Evolutionary conservation across 768 basidiomycete species (phyloP).

Genomic region (Favolaschia claudopus): DNA sequence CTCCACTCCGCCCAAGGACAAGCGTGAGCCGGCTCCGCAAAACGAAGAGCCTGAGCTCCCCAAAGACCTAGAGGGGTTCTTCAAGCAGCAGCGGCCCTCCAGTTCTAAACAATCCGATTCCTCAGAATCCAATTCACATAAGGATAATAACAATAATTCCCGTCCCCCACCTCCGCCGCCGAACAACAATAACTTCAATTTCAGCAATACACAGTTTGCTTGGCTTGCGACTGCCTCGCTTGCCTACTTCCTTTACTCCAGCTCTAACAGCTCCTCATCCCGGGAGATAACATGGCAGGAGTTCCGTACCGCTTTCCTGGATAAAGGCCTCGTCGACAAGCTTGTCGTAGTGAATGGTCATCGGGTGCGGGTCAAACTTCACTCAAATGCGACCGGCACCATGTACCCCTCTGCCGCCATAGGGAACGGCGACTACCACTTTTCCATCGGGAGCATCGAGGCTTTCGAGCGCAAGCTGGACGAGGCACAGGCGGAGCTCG

Average conservation of each 20-base stretch:
- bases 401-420: constrained; percentile 70
- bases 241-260: constrained; percentile 71
- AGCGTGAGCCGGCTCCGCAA: constrained; percentile 36
- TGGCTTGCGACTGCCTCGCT: constrained; percentile 63
- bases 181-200: constrained; percentile 60
- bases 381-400: constrained; percentile 85
- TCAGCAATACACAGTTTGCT: constrained; percentile 60
- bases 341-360: constrained; percentile 91
- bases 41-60: constrained; percentile 57
- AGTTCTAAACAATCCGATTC: constrained; percentile 45
- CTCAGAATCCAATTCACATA: constrained; percentile 30
- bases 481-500: constrained; percentile 90
- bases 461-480: constrained; percentile 95
- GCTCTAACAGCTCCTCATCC: constrained; percentile 60
- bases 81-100: constrained; percentile 62
- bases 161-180: constrained; percentile 53
- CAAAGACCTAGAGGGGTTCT: constrained; percentile 80
- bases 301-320: constrained; percentile 95
- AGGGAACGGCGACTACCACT: constrained; percentile 78
- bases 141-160: too few relatives aligned
- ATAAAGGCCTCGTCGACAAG: constrained; percentile 95
- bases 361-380: constrained; percentile 90
- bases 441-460: constrained; percentile 97
- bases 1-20: constrained; percentile 34
- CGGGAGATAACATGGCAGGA: constrained; percentile 99